A percentile compares a stretch with the other conserved stretches of the same genome.
phyloP scores from a whole-genome alignment of 2,329 filamentous ascomycete genomes.

The Fusarium lyarnte region DNA sequence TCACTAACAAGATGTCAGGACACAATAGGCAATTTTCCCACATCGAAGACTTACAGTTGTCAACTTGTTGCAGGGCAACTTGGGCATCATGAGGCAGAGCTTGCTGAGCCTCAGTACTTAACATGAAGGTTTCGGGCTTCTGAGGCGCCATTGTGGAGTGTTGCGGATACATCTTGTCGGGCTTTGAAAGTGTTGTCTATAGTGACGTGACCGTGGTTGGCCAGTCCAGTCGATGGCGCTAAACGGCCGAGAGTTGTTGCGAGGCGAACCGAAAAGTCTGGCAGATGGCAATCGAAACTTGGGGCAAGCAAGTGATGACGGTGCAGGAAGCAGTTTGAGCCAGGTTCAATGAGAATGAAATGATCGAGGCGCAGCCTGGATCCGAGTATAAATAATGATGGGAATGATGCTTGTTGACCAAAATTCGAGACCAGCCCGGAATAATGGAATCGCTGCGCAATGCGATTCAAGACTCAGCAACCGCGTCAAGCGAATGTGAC shows the following conservation, averaged over 20 bases:
- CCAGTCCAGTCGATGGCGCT: slow-evolving; percentile 38
- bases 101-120: slow-evolving; percentile 96
- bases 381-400: slow-evolving; percentile 38
- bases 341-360: slow-evolving; percentile 17
- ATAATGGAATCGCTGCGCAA: slow-evolving; percentile 46
- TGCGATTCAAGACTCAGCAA: slow-evolving; percentile 49
- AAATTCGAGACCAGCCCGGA: slow-evolving; percentile 61
- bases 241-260: slow-evolving; percentile 24
- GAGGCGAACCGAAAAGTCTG: slow-evolving; percentile 23
- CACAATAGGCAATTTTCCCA: background rate
- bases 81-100: slow-evolving; percentile 95
- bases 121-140: slow-evolving; percentile 98
- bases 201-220: slow-evolving; percentile 41
- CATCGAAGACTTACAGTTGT: slow-evolving; percentile 77
- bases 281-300: slow-evolving; percentile 20
- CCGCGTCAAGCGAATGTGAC: slow-evolving; percentile 58
- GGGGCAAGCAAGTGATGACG: background rate
- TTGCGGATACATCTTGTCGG: slow-evolving; percentile 77
- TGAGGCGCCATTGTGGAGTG: slow-evolving; percentile 90
- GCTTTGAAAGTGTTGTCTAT: slow-evolving; percentile 30
- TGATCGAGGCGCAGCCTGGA: slow-evolving; percentile 50
- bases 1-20: slow-evolving; percentile 68
- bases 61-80: slow-evolving; percentile 96
- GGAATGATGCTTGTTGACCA: slow-evolving; percentile 43
- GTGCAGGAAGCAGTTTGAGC: slow-evolving; percentile 15